These are phyloP conservation scores for Stagonosporopsis chrysanthemi DNA, from an alignment of 2,329 filamentous ascomycete species.

Conservation along the genomic window DNA sequence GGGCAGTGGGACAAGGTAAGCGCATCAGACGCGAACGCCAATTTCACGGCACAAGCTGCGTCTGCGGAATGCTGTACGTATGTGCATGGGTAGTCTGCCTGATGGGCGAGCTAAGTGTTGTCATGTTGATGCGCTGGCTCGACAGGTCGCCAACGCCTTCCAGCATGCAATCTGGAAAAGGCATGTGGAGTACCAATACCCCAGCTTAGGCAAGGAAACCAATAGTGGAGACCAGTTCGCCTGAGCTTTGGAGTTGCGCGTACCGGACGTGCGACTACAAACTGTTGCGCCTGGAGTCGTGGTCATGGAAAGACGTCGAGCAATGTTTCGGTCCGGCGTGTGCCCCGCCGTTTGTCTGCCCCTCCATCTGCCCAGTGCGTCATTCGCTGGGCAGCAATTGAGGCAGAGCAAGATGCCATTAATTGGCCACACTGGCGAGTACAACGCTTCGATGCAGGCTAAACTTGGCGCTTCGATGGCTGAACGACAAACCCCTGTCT, in stretches of 20 bases:
- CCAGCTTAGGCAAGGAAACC: conserved; percentile 38
- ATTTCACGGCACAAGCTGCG: conserved; percentile 46
- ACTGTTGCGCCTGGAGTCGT: conserved; percentile 24
- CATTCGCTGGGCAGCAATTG: conserved; percentile 34
- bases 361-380: conserved; percentile 39
- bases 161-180: conserved; percentile 49
- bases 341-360: conserved; percentile 33
- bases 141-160: conserved; percentile 50
- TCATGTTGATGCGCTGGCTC: conserved; percentile 53
- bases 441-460: conserved; percentile 32
- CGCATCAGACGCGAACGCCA: conserved; percentile 48
- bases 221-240: conserved; percentile 31
- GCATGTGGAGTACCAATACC: conserved; percentile 43
- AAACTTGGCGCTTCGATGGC: conserved; percentile 32
- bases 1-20: conserved; percentile 49
- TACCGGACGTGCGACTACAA: conserved; percentile 24
- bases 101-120: conserved; percentile 51
- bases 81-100: conserved; percentile 51
- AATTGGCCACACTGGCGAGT: conserved; percentile 40
- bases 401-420: conserved; percentile 17
- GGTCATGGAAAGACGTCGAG: conserved; percentile 35
- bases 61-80: conserved; percentile 39
- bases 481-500: conserved; percentile 27
- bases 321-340: conserved; percentile 37
- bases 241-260: conserved; percentile 22